These are phyloP conservation scores for Saturnispora ahearnii DNA, from an alignment of 805 yeast genomes.

Conservation along the genomic window DNA sequence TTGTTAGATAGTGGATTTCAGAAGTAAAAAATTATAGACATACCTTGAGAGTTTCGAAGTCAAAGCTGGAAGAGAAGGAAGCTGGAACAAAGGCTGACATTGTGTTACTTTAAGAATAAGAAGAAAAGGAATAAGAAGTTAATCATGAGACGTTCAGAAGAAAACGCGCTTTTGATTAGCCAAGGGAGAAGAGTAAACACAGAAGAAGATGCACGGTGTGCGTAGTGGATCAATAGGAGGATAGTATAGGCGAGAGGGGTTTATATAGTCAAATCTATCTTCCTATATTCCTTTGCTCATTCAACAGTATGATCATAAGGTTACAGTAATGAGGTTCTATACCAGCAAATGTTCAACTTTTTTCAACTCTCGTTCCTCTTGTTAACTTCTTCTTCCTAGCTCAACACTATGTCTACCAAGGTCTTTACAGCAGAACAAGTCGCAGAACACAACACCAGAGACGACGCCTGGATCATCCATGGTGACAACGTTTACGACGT, in stretches of 20 bases:
- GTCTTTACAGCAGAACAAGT: conserved; percentile 59
- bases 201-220: too few species aligned
- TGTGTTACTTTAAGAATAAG: background rate
- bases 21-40: conserved; percentile 4
- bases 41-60: conserved; percentile 27
- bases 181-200: too few species aligned
- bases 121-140: background rate
- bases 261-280: too few species aligned
- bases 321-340: too few species aligned
- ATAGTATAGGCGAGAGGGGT: too few species aligned
- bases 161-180: background rate
- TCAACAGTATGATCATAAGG: too few species aligned
- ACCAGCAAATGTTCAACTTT: background rate
- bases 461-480: conserved; percentile 77
- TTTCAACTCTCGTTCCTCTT: background rate
- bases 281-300: too few species aligned
- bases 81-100: conserved; percentile 31
- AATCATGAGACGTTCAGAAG: background rate
- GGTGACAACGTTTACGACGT: conserved; percentile 75
- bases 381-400: background rate
- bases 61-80: conserved; percentile 26
- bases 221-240: too few species aligned
- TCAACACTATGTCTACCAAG: conserved; percentile 32
- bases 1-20: too few species aligned
- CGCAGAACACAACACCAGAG: conserved; percentile 60